Conservation (phyloP, 352 stramenopile genomes). For the Phytophthora megakarya region DNA sequence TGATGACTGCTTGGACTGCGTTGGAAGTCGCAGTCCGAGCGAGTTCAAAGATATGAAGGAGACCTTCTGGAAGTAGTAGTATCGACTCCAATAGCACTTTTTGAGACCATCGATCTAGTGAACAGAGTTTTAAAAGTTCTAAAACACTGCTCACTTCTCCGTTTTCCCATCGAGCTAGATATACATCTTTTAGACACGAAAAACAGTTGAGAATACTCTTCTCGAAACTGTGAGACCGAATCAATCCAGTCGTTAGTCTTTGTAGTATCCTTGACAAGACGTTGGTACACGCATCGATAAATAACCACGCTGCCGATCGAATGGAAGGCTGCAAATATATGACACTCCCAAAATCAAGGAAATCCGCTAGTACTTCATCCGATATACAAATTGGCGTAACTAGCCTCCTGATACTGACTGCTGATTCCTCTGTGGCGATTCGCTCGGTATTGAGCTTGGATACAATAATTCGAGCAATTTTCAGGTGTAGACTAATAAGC, state of each 20-base stretch:
- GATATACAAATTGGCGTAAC: conserved; percentile 26
- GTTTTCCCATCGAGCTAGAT: conserved; percentile 9
- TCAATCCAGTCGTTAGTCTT: conserved; percentile 10
- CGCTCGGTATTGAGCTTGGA: conserved; percentile 3
- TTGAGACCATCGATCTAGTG: conserved; percentile 27
- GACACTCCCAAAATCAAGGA: conserved; percentile 10
- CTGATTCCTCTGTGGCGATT: conserved; percentile 8
- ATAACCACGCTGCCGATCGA: conserved; percentile 18
- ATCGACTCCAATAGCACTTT: conserved; percentile 20
- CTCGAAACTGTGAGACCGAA: conserved; percentile 17
- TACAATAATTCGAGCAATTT: conserved; percentile 17
- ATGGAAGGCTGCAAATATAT: conserved; percentile 14
- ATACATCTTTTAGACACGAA: conserved; percentile 17
- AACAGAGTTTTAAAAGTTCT: conserved; percentile 23
- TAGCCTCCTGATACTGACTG: conserved; percentile 4
- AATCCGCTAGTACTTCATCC: conserved; percentile 25
- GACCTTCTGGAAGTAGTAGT: conserved; percentile 28
- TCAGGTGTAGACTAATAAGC: conserved; percentile 19
- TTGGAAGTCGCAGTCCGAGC: conserved; percentile 9
- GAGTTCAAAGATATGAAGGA: conserved; percentile 28
- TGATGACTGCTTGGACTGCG: conserved; percentile 8
- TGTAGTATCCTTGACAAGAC: conserved; percentile 10
- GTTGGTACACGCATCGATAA: conserved; percentile 13
- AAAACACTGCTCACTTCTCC: conserved; percentile 19
- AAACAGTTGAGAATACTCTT: conserved; percentile 23